Evolutionary conservation across 148 eudicot genomes (phyloP).

Genomic region (Arbutus unedo): DNA sequence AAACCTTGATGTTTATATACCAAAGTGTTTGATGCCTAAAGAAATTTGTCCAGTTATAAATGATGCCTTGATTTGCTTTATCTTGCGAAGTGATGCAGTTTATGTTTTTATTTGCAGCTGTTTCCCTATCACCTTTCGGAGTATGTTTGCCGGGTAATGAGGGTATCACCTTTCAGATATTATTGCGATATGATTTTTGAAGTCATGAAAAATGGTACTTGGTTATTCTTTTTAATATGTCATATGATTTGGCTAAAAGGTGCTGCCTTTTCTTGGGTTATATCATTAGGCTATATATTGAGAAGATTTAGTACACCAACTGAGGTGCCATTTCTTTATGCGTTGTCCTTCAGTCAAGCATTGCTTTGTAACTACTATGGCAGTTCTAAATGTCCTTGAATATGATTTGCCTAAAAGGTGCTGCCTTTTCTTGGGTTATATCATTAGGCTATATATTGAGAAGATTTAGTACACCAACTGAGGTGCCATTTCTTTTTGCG

Average conservation of each 20-base stretch:
- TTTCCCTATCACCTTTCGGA: slow-evolving; percentile 98
- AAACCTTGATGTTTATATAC: background rate
- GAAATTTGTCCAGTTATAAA: background rate
- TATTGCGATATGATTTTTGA: slow-evolving; percentile 93
- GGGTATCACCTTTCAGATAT: slow-evolving; percentile 93
- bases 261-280: slow-evolving; percentile 14
- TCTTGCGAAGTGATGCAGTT: background rate
- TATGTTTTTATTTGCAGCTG: slow-evolving; percentile 52
- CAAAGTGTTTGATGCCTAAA: background rate
- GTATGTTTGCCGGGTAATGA: slow-evolving; percentile 94
- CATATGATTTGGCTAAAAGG: slow-evolving; percentile 1
- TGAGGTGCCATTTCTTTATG: slow-evolving; percentile 8
- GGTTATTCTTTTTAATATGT: slow-evolving; percentile 15
- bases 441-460: background rate
- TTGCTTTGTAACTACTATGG: slow-evolving; percentile 4
- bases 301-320: background rate
- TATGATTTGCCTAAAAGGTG: background rate
- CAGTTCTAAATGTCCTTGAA: background rate
- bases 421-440: no score
- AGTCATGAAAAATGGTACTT: slow-evolving; percentile 94
- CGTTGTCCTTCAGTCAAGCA: background rate
- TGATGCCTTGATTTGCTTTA: background rate
- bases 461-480: background rate
- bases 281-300: background rate
- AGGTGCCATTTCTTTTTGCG: slow-evolving; percentile 9